Base-by-base conservation (phyloP, 306 rosid species). In the Glycine soja region DNA sequence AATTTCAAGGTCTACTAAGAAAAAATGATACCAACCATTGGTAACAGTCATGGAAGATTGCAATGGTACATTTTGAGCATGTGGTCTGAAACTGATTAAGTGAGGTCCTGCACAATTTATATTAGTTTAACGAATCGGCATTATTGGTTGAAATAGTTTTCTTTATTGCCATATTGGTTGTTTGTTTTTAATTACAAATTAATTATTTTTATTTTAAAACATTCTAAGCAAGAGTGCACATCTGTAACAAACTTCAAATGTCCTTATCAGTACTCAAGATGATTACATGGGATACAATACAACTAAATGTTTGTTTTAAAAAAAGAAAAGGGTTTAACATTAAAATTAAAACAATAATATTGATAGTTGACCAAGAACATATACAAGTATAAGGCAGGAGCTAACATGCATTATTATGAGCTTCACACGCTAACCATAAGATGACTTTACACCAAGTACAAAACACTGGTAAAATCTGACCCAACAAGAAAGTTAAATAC, bases 161-260 rank as follows among this genome's bases (percentile, higher is more conserved):
- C n/a, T n/a, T n/a, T n/a, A n/a, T n/a, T n/a, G n/a, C n/a, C n/a
- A n/a, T n/a, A n/a, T n/a, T n/a, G n/a, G n/a, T n/a, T n/a, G n/a
- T n/a, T n/a, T n/a, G n/a, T n/a, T n/a, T n/a, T n/a, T n/a, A n/a
- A n/a, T n/a, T n/a, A n/a, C n/a, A n/a, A n/a, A n/a, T n/a, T n/a
- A n/a, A n/a, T n/a, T n/a, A n/a, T n/a, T n/a, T n/a, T n/a, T n/a
- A n/a, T n/a, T n/a, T n/a, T n/a, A n/a, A n/a, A n/a, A n/a, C n/a
- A n/a, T n/a, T n/a, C n/a, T n/a, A n/a, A n/a, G n/a, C n/a, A n/a
- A n/a, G n/a, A n/a, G n/a, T n/a, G n/a, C n/a, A n/a, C n/a, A n/a
- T n/a, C n/a, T n/a, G n/a, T n/a, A 81, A 68, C 34, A 45, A 81
- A 73, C 50, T 72, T 53, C 73, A 67, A 34, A 50, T 7, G 38